Evolutionary conservation across 306 rosid genomes (phyloP).

Genomic region (Cucurbita maxima): DNA sequence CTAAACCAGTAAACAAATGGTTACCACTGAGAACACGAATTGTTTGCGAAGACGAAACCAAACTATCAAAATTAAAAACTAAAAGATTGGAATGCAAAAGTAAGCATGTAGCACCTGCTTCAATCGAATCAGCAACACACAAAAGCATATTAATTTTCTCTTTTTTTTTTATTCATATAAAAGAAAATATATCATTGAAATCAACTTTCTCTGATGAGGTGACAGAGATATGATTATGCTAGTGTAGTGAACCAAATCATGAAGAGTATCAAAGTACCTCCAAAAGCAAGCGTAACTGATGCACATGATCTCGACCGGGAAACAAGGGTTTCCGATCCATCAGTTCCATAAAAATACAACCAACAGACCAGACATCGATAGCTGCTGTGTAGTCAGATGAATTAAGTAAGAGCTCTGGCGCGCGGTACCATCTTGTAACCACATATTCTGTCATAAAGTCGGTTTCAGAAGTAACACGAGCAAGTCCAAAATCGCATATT

Average conservation of each 20-base stretch:
- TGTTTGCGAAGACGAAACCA: neutral
- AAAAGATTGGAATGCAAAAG: neutral
- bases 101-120: neutral
- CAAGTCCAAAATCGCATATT: constrained; percentile 94
- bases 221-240: neutral
- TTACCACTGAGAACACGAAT: neutral
- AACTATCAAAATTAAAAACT: neutral
- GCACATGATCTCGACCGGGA: constrained; percentile 97
- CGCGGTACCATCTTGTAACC: constrained; percentile 95
- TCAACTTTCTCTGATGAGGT: neutral
- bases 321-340: constrained; percentile 91
- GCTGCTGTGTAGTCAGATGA: constrained; percentile 97
- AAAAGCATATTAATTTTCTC: neutral
- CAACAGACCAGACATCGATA: constrained; percentile 96
- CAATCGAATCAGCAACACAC: neutral
- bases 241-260: neutral
- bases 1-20: neutral
- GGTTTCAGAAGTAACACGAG: constrained; percentile 92
- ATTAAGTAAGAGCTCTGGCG: constrained; percentile 83
- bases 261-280: constrained; percentile 39
- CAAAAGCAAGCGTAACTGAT: constrained; percentile 85
- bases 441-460: constrained; percentile 97
- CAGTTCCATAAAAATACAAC: constrained; percentile 93
- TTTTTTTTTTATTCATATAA: neutral
- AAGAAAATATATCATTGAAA: neutral